Evolutionary conservation across 441 rosid genomes (phyloP).

Genomic region (Capsella rubella): DNA sequence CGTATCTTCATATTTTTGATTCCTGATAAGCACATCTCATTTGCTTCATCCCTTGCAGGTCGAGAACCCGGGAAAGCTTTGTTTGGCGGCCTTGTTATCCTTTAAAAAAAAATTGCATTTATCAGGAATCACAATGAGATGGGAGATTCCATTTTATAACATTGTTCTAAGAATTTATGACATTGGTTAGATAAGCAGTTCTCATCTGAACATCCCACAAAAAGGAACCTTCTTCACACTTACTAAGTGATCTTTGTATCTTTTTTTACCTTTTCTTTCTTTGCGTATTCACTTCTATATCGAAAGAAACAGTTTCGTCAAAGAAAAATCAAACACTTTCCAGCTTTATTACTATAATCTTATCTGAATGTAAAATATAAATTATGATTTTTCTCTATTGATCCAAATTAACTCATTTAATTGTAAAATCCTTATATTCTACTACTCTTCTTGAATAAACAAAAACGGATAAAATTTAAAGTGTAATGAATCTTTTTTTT

Average conservation of each 20-base stretch:
- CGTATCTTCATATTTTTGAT: background rate
- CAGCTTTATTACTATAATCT: too few species aligned
- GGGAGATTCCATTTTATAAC: constrained; percentile 5
- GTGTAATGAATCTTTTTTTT: too few species aligned
- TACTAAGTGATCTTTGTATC: constrained; percentile 6
- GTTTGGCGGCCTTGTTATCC: background rate
- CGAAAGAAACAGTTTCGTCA: constrained; percentile 23
- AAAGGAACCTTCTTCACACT: constrained; percentile 22
- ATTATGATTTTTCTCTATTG: too few species aligned
- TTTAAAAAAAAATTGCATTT: background rate
- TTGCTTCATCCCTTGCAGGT: constrained; percentile 21
- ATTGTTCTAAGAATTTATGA: constrained; percentile 6
- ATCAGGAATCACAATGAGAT: constrained; percentile 9
- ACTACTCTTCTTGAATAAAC: too few species aligned
- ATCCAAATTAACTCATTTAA: too few species aligned
- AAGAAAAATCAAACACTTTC: background rate
- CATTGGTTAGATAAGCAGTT: constrained; percentile 27
- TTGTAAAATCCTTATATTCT: too few species aligned
- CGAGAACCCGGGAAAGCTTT: constrained; percentile 13
- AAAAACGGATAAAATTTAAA: too few species aligned
- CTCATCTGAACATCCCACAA: constrained; percentile 26
- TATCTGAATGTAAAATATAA: too few species aligned
- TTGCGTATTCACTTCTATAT: background rate
- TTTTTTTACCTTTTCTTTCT: background rate
- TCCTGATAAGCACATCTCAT: constrained; percentile 3